These are phyloP conservation scores for Dendrocalamus latiflorus DNA, from an alignment of 202 grass and related monocot genomes.

Conservation along the genomic window DNA sequence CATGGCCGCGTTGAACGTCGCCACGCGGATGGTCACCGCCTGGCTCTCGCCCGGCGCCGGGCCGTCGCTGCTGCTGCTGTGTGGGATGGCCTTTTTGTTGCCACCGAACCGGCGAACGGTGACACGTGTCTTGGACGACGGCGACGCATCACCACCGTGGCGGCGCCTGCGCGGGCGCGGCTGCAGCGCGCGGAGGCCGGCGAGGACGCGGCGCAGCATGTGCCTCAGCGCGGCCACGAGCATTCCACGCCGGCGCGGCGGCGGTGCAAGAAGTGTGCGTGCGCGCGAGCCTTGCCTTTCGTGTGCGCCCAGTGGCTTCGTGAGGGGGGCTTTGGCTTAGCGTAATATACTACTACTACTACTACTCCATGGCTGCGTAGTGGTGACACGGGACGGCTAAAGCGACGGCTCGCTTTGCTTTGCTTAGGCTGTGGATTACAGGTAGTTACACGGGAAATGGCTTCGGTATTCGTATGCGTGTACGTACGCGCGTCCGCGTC, in stretches of 20 bases:
- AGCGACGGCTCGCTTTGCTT: not conserved
- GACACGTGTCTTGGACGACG: slow-evolving; percentile 2
- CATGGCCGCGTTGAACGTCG: slow-evolving; percentile 94
- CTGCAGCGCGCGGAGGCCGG: slow-evolving; percentile 35
- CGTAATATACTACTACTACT: slow-evolving; percentile 10
- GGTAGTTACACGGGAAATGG: not conserved
- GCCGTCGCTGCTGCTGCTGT: not conserved
- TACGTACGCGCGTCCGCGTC: not conserved
- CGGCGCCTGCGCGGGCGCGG: slow-evolving; percentile 25
- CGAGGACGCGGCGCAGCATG: slow-evolving; percentile 2
- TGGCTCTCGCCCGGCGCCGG: not conserved
- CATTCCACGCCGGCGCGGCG: no score
- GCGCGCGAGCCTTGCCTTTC: not conserved
- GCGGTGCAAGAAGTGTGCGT: not conserved
- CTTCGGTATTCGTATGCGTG: not conserved
- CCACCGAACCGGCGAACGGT: slow-evolving; percentile 20
- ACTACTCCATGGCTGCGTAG: not conserved
- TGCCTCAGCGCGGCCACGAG: no score
- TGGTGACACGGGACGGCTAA: not conserved
- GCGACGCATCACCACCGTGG: not conserved
- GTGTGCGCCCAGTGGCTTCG: not conserved
- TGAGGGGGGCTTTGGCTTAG: not conserved
- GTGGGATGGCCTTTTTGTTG: not conserved
- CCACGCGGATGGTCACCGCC: slow-evolving; percentile 60
- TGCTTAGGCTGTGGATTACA: not conserved